Evolutionary conservation across 2,329 filamentous ascomycete species (phyloP), one percentile per base, ranked within the genome.

Genomic region (Orbilia brochopaga): DNA sequence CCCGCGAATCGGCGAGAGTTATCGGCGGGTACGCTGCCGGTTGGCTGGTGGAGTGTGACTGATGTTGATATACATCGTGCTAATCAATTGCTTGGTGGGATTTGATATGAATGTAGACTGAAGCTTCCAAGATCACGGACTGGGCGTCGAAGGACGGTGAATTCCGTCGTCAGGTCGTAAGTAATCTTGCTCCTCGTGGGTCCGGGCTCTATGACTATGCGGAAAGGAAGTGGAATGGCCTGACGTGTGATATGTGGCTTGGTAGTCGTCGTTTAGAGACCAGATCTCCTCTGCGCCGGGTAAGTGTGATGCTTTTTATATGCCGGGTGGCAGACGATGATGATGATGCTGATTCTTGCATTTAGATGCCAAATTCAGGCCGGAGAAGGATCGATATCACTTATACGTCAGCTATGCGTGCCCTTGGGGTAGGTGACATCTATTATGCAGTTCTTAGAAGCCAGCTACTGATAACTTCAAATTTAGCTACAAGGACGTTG

Each of bases 391-490:
- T 59, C 85, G 94, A 63, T 99, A 99, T 79, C 94, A 99, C 81
- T 86, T 99, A 76, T 99, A 93, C 79, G 89, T 96, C 75, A 93
- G 89, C 77, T 96, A 96, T 80, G 92, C 92, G 5, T 97, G 92
- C 80, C 92, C 92, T 2, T 97, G 92, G 92, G 88, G 75, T 76
- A 54, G n/a, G 59, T 64, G n/a, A n/a, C n/a, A n/a, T 21, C 13
- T 56, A n/a, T 2, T 44, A 7, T 19, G 17, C 21, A n/a, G 27
- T 11, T 13, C 7, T 30, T 21, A 6, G n/a, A 19, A 54, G 50
- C 23, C 15, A 21, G 7, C n/a, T n/a, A 30, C 21, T 50, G 42
- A 17, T n/a, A 30, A 48, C n/a, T 53, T 55, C 11, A 32, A 32
- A 32, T 32, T 8, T 19, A 70, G 67, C 67, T 37, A 72, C 67